Base-by-base conservation (phyloP, 495 filamentous ascomycete species). In the Talaromyces nanjingensis region DNA sequence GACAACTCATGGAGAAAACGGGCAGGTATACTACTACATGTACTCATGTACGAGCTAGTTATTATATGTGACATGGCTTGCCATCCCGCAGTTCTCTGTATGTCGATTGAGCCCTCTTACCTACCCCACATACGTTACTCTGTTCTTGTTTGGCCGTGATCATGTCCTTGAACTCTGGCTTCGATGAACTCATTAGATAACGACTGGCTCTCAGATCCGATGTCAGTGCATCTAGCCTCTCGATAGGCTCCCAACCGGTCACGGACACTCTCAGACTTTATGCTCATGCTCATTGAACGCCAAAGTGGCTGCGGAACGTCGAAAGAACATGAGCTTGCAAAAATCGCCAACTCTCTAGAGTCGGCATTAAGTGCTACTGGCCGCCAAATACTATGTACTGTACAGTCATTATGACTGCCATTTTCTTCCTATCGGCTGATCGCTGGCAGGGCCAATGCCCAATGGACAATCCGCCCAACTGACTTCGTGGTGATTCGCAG, bases 391-490 rank as follows among this genome's bases (percentile, higher is more conserved):
- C 45, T 49, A 49, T 9, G 45, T 49, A 49, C 18, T 14, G 22
- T 56, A 27, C 2, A 56, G 27, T 29, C 22, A 56, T 56, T 56
- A 56, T 25, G 53, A 56, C 53, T 6, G 27, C 27, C 22, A 4
- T 29, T 56, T 56, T 29, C 27, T 29, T 29, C 53, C 53, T 56
- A 56, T 59, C 56, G 56, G 29, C 56, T 59, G 56, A 59, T 37
- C 56, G 56, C 56, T 59, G 29, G 27, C 56, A 59, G 14, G 24
- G 55, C 56, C 56, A 59, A 59, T 59, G 56, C 56, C 56, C 56
- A 59, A 59, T 59, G 27, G 27, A 34, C 18, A 33, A 20, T 37
- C 56, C 27, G 31, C 56, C 56, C 56, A 37, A 25, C 56, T 59
- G 56, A 6, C 31, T 37, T 7, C n/a, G 29, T 59, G 56, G 29